phyloP scores from a whole-genome alignment of 31 red algal genomes.

The Asparagopsis taxiformis region DNA sequence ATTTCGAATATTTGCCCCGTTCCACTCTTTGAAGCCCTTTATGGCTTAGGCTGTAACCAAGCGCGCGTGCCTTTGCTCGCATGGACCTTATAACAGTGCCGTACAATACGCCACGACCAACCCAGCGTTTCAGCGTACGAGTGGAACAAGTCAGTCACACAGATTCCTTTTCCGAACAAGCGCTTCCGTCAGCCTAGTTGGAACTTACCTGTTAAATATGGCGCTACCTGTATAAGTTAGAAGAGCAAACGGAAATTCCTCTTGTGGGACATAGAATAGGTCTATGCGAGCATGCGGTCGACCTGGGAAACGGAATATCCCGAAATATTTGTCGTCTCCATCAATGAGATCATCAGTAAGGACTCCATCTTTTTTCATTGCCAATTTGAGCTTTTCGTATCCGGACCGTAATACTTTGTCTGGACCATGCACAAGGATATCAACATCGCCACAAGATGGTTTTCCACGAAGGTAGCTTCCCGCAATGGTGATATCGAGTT shows the following conservation, averaged over 20 bases:
- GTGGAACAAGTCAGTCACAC: too few relatives aligned
- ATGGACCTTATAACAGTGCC: slow-evolving; percentile 30
- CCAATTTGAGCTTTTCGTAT: slow-evolving; percentile 25
- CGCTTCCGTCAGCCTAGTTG: too few relatives aligned
- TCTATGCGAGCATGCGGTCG: slow-evolving; percentile 60
- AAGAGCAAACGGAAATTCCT: slow-evolving; percentile 66
- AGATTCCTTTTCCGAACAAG: neutral
- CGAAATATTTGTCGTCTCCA: slow-evolving; percentile 66
- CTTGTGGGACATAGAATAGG: slow-evolving; percentile 62
- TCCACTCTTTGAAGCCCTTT: slow-evolving; percentile 46
- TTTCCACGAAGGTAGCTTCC: slow-evolving; percentile 75
- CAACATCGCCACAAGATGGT: slow-evolving; percentile 63
- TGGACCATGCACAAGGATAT: slow-evolving; percentile 48
- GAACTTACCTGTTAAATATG: slow-evolving; percentile 62
- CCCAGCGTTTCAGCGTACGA: neutral
- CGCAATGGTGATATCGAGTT: slow-evolving; percentile 43
- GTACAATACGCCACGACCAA: neutral
- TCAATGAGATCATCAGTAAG: slow-evolving; percentile 65
- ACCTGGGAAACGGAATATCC: slow-evolving; percentile 64
- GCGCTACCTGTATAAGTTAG: slow-evolving; percentile 75
- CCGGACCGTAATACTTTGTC: slow-evolving; percentile 9
- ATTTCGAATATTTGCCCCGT: slow-evolving; percentile 27
- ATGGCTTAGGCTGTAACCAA: slow-evolving; percentile 67
- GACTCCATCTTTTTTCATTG: slow-evolving; percentile 53
- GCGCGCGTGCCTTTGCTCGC: slow-evolving; percentile 53